phyloP scores from a whole-genome alignment of 2,329 filamentous ascomycete genomes.

The Nigrospora sphaerica region DNA sequence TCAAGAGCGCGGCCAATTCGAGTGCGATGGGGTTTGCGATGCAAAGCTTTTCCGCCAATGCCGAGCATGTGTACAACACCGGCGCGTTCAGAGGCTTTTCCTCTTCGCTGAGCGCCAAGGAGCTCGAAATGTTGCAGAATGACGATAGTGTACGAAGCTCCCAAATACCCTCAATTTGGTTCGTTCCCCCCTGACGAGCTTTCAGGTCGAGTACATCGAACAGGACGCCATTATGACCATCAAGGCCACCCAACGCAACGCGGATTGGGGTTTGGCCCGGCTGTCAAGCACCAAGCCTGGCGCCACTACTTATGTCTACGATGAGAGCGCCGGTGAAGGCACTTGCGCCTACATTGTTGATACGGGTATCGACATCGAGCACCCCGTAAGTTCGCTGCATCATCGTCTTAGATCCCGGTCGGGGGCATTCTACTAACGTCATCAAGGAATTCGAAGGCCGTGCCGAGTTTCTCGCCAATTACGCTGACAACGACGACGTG shows the following conservation, averaged over 20 bases:
- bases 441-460: constrained; percentile 33
- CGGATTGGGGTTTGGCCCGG: constrained; percentile 37
- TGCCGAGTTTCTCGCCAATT: constrained; percentile 25
- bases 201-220: constrained; percentile 26
- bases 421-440: constrained; percentile 5
- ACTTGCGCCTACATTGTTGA: constrained; percentile 48
- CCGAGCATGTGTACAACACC: constrained; percentile 22
- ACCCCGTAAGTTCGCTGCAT: constrained; percentile 20
- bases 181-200: background rate
- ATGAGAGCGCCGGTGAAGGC: constrained; percentile 29
- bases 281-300: constrained; percentile 32
- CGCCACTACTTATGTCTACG: constrained; percentile 31
- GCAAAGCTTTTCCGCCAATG: constrained; percentile 17
- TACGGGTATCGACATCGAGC: constrained; percentile 40
- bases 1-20: constrained; percentile 27
- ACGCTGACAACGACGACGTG: constrained; percentile 23
- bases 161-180: background rate
- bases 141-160: constrained; percentile 28
- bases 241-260: constrained; percentile 24
- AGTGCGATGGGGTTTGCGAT: constrained; percentile 22
- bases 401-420: background rate
- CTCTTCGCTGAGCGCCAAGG: constrained; percentile 32
- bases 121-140: constrained; percentile 29
- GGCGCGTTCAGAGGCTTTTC: constrained; percentile 33
- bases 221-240: constrained; percentile 23